Conservation (phyloP, 1,284 basidiomycete genomes). For the Mycosarcoma mackinlayi region DNA sequence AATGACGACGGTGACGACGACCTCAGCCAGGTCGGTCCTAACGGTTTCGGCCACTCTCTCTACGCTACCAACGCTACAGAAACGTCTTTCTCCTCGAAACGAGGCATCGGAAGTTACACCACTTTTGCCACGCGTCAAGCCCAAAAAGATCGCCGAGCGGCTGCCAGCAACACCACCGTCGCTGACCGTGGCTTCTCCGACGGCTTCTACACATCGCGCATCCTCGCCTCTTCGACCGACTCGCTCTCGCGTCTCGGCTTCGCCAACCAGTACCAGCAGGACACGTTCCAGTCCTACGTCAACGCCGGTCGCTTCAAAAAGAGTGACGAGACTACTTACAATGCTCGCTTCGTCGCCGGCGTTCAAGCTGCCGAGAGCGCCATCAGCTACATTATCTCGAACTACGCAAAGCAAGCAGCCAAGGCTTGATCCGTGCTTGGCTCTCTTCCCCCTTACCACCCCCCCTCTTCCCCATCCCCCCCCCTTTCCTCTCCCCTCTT, state of each 20-base stretch:
- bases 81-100: not conserved
- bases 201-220: slow-evolving; percentile 75
- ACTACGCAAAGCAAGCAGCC: slow-evolving; percentile 16
- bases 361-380: slow-evolving; percentile 43
- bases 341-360: slow-evolving; percentile 44
- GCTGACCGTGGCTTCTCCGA: slow-evolving; percentile 73
- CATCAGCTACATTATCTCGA: slow-evolving; percentile 37
- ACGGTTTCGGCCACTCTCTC: slow-evolving; percentile 36
- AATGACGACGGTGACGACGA: slow-evolving; percentile 18
- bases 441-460: not conserved
- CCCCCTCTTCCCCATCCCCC: slow-evolving; percentile 4
- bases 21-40: slow-evolving; percentile 20
- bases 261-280: slow-evolving; percentile 74
- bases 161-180: slow-evolving; percentile 11
- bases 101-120: slow-evolving; percentile 31
- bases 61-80: slow-evolving; percentile 4
- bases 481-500: not conserved
- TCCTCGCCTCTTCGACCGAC: slow-evolving; percentile 72
- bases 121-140: slow-evolving; percentile 24
- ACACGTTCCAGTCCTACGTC: slow-evolving; percentile 66
- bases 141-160: slow-evolving; percentile 6
- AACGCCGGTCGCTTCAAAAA: slow-evolving; percentile 19
- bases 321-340: slow-evolving; percentile 27
- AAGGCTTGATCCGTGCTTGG: not conserved
- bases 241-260: slow-evolving; percentile 77